Percentiles rank a stretch among this genome's conserved stretches.
These are phyloP conservation scores for Calonectria naviculata DNA, from an alignment of 2,329 filamentous ascomycete species.

Conservation along the genomic window DNA sequence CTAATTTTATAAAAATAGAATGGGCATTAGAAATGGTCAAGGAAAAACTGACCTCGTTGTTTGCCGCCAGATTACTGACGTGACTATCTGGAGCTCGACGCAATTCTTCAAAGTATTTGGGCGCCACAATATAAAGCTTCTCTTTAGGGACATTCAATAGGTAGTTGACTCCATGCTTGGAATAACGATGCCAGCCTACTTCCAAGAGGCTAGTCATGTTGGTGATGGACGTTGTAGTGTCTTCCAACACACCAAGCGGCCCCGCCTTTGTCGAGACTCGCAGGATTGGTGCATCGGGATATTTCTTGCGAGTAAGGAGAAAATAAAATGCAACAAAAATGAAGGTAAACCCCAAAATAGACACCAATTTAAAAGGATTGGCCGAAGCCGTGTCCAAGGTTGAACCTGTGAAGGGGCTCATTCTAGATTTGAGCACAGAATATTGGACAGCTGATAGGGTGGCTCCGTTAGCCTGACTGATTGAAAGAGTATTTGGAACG, in stretches of 20 bases:
- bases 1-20: neutral
- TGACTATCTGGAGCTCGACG: neutral
- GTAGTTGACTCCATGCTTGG: slow-evolving; percentile 8
- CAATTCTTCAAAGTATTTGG: slow-evolving; percentile 7
- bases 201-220: neutral
- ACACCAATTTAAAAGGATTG: neutral
- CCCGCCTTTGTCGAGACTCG: neutral
- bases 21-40: no score
- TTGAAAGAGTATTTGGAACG: neutral
- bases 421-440: neutral
- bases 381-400: neutral
- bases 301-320: neutral
- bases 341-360: neutral
- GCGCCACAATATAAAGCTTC: slow-evolving; percentile 9
- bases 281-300: neutral
- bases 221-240: neutral
- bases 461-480: neutral
- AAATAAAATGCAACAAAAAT: neutral
- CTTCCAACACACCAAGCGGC: neutral
- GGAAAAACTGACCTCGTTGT: neutral
- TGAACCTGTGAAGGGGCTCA: neutral
- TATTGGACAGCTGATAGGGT: neutral
- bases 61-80: neutral
- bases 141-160: slow-evolving; percentile 14
- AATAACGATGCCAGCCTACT: slow-evolving; percentile 11